Percentiles rank a stretch among this genome's conserved stretches.
Conservation (phyloP, 805 yeast genomes). For the Starmerella apicola region DNA sequence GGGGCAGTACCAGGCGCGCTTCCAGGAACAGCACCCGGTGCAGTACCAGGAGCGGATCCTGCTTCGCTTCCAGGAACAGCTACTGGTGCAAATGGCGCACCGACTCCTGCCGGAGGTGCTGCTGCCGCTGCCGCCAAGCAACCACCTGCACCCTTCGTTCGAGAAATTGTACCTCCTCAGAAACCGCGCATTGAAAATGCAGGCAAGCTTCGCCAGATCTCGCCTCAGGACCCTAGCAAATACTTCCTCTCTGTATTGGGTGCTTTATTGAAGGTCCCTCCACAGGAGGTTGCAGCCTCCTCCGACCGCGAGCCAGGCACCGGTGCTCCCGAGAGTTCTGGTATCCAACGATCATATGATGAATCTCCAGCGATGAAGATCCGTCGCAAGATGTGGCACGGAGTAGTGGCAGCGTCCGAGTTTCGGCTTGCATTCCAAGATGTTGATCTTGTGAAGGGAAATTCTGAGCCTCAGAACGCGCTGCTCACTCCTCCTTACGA, state of each 20-base stretch:
- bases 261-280: slow-evolving; percentile 26
- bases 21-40: not conserved
- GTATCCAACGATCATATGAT: not conserved
- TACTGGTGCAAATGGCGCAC: slow-evolving; percentile 11
- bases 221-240: slow-evolving; percentile 24
- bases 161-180: slow-evolving; percentile 11
- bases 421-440: slow-evolving; percentile 27
- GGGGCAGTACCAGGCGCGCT: too few relatives aligned
- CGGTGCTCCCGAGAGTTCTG: slow-evolving; percentile 14
- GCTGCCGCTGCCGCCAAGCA: slow-evolving; percentile 13
- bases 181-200: slow-evolving; percentile 19
- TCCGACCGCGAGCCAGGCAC: slow-evolving; percentile 2
- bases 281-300: slow-evolving; percentile 22
- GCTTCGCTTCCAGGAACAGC: not conserved
- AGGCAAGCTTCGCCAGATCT: slow-evolving; percentile 22
- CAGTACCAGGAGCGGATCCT: too few relatives aligned
- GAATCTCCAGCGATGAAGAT: slow-evolving; percentile 6
- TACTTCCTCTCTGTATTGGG: slow-evolving; percentile 27
- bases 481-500: slow-evolving; percentile 19
- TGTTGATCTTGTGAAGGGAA: slow-evolving; percentile 22
- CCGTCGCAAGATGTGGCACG: slow-evolving; percentile 12
- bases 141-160: slow-evolving; percentile 7
- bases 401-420: slow-evolving; percentile 25
- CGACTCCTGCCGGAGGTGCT: slow-evolving; percentile 13
- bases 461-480: slow-evolving; percentile 8